phyloP scores from a whole-genome alignment of 306 rosid species.

The Prunus kanzakura region DNA sequence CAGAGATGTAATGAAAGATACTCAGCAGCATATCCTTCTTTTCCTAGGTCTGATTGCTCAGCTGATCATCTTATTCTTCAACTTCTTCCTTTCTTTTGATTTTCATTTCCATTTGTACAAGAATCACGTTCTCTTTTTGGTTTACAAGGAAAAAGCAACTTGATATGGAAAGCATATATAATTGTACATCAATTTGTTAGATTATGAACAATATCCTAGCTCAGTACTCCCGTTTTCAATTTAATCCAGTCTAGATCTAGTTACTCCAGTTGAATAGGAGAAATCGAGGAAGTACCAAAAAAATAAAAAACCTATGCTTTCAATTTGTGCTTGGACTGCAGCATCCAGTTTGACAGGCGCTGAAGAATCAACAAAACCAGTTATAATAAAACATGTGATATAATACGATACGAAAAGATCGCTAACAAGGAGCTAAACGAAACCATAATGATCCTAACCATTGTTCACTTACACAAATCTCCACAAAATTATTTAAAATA shows the following conservation, averaged over 20 bases:
- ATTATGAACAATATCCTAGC: neutral
- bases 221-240: neutral
- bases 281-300: neutral
- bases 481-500: no score
- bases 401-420: constrained; percentile 1
- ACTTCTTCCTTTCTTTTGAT: neutral
- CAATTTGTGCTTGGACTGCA: constrained; percentile 60
- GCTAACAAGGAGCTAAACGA: constrained; percentile 1
- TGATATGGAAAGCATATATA: neutral
- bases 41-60: neutral
- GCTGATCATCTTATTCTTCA: neutral
- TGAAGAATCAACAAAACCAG: constrained; percentile 34
- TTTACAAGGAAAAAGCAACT: neutral
- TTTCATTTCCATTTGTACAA: neutral
- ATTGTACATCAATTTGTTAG: no score
- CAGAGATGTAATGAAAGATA: neutral
- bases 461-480: constrained; percentile 52
- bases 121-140: neutral
- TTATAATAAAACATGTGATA: constrained; percentile 24
- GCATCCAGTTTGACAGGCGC: constrained; percentile 75
- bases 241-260: neutral
- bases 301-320: constrained; percentile 59
- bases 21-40: neutral
- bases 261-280: neutral
- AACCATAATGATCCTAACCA: constrained; percentile 8